Evolutionary conservation across 768 basidiomycete species (phyloP).

Genomic region (Hygrophorus pudorinus): DNA sequence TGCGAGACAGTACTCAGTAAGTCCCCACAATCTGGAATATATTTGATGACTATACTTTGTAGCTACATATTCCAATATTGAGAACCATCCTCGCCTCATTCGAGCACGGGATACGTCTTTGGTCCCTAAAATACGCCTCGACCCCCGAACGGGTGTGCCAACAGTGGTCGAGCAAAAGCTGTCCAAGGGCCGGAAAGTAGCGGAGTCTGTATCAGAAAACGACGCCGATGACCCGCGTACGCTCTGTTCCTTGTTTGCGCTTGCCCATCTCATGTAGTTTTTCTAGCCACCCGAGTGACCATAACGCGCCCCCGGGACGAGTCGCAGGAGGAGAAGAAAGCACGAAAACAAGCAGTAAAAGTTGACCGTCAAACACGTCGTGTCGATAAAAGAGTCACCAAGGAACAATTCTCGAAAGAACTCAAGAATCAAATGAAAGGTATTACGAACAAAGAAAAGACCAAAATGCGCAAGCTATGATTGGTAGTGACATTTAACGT

Average conservation of each 20-base stretch:
- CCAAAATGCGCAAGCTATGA: slow-evolving; percentile 35
- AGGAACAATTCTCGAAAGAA: slow-evolving; percentile 55
- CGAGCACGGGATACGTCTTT: slow-evolving; percentile 46
- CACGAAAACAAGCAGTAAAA: slow-evolving; percentile 63
- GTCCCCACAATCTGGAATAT: slow-evolving; percentile 18
- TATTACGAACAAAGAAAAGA: slow-evolving; percentile 33
- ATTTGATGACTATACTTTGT: slow-evolving; percentile 6
- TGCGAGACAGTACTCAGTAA: slow-evolving; percentile 91
- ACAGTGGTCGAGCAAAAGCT: slow-evolving; percentile 25
- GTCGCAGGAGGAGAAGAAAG: slow-evolving; percentile 61
- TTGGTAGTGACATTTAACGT: neutral
- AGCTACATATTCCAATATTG: slow-evolving; percentile 96
- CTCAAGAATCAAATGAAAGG: slow-evolving; percentile 49
- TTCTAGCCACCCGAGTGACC: slow-evolving; percentile 31
- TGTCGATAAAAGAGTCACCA: slow-evolving; percentile 54
- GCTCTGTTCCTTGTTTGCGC: neutral
- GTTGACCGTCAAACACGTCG: slow-evolving; percentile 54
- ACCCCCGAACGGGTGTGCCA: slow-evolving; percentile 74
- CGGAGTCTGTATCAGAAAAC: slow-evolving; percentile 2
- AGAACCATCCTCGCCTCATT: slow-evolving; percentile 92
- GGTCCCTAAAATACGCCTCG: slow-evolving; percentile 57
- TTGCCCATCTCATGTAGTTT: neutral
- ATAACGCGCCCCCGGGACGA: slow-evolving; percentile 68
- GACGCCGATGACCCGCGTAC: slow-evolving; percentile 13
- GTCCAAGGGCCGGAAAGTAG: slow-evolving; percentile 3